A percentile compares a stretch with the other conserved stretches of the same genome.
phyloP scores from a whole-genome alignment of 208 protist genomes.

The Tritrichomonas foetus region DNA sequence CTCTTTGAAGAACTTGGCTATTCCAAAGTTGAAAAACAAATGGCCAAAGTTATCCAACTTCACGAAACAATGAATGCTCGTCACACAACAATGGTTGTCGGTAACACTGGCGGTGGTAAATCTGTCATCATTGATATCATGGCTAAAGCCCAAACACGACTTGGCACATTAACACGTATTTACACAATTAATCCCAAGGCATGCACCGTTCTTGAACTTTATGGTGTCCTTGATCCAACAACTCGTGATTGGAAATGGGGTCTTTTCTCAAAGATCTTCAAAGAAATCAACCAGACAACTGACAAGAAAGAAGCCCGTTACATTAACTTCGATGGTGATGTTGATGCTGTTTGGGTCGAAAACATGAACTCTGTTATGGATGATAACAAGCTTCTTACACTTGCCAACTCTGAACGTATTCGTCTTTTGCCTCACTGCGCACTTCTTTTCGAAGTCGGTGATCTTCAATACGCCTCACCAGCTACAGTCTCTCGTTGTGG shows the following conservation, averaged over 20 bases:
- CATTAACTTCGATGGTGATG: slow-evolving; percentile 97
- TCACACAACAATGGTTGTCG: slow-evolving; percentile 96
- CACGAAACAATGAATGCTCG: slow-evolving; percentile 97
- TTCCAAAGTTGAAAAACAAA: slow-evolving; percentile 65
- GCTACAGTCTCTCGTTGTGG: slow-evolving; percentile 95
- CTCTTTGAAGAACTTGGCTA: slow-evolving; percentile 48
- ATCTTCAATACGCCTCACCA: slow-evolving; percentile 96
- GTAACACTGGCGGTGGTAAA: slow-evolving; percentile 91
- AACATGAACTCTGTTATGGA: slow-evolving; percentile 99
- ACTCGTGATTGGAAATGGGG: slow-evolving; percentile 97
- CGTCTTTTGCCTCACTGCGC: slow-evolving; percentile 77
- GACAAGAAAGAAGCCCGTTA: slow-evolving; percentile 67
- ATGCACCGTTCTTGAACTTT: slow-evolving; percentile 82
- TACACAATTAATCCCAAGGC: slow-evolving; percentile 96
- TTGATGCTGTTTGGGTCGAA: slow-evolving; percentile 98
- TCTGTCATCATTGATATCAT: slow-evolving; percentile 88
- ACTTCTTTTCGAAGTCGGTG: slow-evolving; percentile 92
- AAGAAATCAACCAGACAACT: neutral
- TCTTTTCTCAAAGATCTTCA: slow-evolving; percentile 77
- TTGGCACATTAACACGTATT: slow-evolving; percentile 78
- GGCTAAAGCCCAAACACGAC: slow-evolving; percentile 74
- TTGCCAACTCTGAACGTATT: slow-evolving; percentile 96
- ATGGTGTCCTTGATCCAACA: slow-evolving; percentile 92
- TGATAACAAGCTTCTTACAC: slow-evolving; percentile 96
- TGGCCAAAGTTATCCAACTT: slow-evolving; percentile 95